Evolutionary conservation across 768 basidiomycete genomes (phyloP), one percentile per base, ranked within the genome.

Genomic region (Lentinula detonsa): DNA sequence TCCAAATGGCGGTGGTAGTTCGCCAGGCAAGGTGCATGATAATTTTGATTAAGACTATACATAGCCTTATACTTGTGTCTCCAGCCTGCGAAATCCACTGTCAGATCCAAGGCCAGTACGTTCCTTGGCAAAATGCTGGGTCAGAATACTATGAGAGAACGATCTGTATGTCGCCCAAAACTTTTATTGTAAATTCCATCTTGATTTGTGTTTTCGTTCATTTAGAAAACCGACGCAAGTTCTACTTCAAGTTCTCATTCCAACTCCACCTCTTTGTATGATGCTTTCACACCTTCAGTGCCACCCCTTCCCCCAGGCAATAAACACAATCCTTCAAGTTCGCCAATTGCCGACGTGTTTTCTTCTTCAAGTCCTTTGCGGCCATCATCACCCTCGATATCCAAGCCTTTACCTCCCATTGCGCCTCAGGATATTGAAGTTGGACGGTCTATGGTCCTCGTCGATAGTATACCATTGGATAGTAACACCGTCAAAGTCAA

Each of bases 101-200:
- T 93, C 61, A 76, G 89, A 63, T 81, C 85, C 40, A 93, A 90
- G 71, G 90, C 90, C n/a, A 88, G 82, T 66, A 88, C 88, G 50
- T 86, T 93, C 69, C 77, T 88, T 64, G 90, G 89, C 2, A 91
- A 86, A 73, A 87, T 93, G 85, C 73, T 87, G 42, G 89, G 90
- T 3, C 82, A 86, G 65, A 57, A 64, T 52, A 81, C 80, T 35
- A 78, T 83, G 34, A 80, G 88, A 53, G 88, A 91, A 70, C 83
- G 87, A 72, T 85, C 85, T 58, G 89, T 91, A 72, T 70, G 81
- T 71, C 42, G 52, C 31, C 40, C 7, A 21, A 6, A 21, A 6
- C 37, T 5, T 18, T 8, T 40, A 8, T 42, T 18, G 40, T 5
- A 8, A 23, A 60, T 63, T 52, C 58, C 59, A 65, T 59, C 56